Evolutionary conservation across 768 basidiomycete species (phyloP).

Genomic region (Chalciporus pseudorubinellus): DNA sequence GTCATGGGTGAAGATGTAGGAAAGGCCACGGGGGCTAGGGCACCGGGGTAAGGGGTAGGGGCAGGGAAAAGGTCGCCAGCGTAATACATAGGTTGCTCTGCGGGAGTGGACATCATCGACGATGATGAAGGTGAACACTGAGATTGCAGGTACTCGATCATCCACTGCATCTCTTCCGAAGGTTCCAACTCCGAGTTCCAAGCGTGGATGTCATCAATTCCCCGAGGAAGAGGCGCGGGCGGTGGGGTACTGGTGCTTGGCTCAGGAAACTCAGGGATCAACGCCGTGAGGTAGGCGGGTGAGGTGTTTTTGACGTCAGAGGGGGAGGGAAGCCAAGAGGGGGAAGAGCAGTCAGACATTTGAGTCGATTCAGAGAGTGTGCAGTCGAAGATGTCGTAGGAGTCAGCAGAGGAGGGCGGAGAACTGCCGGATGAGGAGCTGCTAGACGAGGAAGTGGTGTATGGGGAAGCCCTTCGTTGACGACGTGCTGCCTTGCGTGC

Average conservation of each 20-base stretch:
- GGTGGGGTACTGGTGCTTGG: background rate
- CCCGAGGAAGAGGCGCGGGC: background rate
- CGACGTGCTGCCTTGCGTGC: background rate
- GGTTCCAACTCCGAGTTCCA: background rate
- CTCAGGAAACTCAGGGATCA: background rate
- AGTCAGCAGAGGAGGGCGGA: background rate
- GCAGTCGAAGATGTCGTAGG: background rate
- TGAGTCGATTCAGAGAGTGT: background rate
- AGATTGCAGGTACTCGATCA: background rate
- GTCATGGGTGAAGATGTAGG: background rate
- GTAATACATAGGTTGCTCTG: background rate
- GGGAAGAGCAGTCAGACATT: background rate
- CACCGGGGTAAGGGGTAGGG: background rate
- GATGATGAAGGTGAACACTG: background rate
- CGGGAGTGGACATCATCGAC: background rate
- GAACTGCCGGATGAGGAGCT: background rate
- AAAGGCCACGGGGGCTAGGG: background rate
- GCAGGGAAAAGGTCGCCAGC: background rate
- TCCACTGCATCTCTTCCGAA: background rate
- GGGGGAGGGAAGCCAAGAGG: background rate
- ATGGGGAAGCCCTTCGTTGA: slow-evolving; percentile 3
- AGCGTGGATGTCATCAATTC: background rate
- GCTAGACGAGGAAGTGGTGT: background rate
- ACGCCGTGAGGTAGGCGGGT: background rate
- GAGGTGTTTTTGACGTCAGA: background rate